A percentile compares a stretch with the other conserved stretches of the same genome.
These are phyloP conservation scores for Fusarium devonianum DNA, from an alignment of 2,329 filamentous ascomycete genomes.

Conservation along the genomic window DNA sequence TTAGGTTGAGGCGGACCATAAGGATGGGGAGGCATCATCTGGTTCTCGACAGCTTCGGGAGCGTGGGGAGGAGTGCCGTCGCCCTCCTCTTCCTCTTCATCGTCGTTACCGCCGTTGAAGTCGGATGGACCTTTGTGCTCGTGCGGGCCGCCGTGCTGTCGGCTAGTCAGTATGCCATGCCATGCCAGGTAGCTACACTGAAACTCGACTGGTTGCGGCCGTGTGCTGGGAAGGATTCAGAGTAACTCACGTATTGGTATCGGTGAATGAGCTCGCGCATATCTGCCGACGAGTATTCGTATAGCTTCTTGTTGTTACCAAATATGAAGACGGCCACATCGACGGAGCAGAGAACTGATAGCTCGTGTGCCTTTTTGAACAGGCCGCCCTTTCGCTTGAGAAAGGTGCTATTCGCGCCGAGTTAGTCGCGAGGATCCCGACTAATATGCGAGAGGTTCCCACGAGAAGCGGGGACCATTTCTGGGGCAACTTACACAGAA, in stretches of 20 bases:
- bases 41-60: conserved; percentile 64
- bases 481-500: conserved; percentile 79
- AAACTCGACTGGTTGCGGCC: conserved; percentile 3
- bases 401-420: conserved; percentile 73
- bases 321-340: conserved; percentile 99
- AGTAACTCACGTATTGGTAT: conserved; percentile 85
- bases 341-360: conserved; percentile 96
- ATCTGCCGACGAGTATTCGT: conserved; percentile 94
- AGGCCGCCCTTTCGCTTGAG: conserved; percentile 97
- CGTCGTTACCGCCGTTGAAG: conserved; percentile 86
- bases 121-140: conserved; percentile 96
- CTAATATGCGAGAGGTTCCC: neutral
- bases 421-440: conserved; percentile 30
- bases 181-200: neutral
- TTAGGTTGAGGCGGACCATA: conserved; percentile 65
- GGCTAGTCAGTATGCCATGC: conserved; percentile 6
- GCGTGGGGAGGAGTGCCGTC: conserved; percentile 73
- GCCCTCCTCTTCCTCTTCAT: conserved; percentile 79
- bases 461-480: too few relatives aligned
- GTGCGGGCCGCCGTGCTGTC: conserved; percentile 86
- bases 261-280: conserved; percentile 89
- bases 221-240: conserved; percentile 2
- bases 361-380: conserved; percentile 99
- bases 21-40: conserved; percentile 74
- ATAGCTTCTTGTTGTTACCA: conserved; percentile 97